A percentile compares a stretch with the other conserved stretches of the same genome.
Evolutionary conservation across 139 green algal species (phyloP).

Genomic region (Deuterostichococcus epilithicus): DNA sequence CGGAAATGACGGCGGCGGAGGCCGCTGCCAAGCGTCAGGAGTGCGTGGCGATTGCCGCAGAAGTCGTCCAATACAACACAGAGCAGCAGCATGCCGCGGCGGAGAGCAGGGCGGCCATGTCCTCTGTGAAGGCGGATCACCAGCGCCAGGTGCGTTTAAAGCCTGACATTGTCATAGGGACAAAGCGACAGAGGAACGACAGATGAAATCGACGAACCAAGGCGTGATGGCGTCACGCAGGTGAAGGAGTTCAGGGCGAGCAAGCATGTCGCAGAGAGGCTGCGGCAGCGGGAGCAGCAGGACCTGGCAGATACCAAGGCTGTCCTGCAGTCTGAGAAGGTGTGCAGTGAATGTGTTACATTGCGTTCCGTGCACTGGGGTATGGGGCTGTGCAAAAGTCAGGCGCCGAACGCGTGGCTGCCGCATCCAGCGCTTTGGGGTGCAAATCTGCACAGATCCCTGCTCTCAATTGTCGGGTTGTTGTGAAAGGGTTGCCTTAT

Average conservation of each 20-base stretch:
- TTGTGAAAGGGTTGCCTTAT: too few species aligned
- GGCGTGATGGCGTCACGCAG: too few species aligned
- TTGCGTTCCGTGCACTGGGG: too few species aligned
- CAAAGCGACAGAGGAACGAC: conserved; percentile 3
- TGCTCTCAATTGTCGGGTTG: too few species aligned
- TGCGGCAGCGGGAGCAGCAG: conserved; percentile 4
- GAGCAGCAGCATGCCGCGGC: background rate
- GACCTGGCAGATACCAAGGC: conserved; percentile 1
- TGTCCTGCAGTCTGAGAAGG: background rate
- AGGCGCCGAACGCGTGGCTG: too few species aligned
- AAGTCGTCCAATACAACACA: background rate
- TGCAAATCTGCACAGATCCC: too few species aligned
- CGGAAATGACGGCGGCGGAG: background rate
- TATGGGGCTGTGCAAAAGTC: too few species aligned
- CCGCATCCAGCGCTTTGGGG: too few species aligned
- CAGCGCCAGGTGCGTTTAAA: background rate
- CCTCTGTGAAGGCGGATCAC: background rate
- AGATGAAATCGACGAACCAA: too few species aligned
- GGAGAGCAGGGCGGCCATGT: background rate
- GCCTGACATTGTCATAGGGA: background rate
- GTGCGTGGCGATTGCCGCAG: background rate
- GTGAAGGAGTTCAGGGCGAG: conserved; percentile 4
- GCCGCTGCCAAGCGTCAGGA: background rate
- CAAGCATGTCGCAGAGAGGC: background rate
- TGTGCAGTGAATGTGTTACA: too few species aligned